Conservation (phyloP, 306 rosid genomes). For the Elaeagnus macrophylla region DNA sequence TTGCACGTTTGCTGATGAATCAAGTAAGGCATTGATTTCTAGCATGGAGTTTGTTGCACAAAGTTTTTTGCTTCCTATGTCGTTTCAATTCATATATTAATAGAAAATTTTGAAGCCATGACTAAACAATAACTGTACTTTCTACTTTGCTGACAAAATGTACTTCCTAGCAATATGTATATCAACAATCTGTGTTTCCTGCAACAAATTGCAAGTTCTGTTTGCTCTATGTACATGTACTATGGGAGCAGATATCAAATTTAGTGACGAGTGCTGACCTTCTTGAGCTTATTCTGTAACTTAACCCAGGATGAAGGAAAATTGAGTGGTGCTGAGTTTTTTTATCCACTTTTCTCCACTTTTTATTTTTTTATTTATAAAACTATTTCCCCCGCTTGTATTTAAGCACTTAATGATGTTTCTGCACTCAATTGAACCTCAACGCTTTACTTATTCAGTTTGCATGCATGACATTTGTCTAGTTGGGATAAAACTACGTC, state of each 20-base stretch:
- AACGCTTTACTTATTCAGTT: no score
- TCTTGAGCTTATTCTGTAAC: neutral
- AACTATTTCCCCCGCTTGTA: neutral
- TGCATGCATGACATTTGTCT: no score
- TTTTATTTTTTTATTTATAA: neutral
- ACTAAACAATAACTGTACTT: no score
- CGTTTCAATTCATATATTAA: no score
- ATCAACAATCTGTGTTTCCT: no score
- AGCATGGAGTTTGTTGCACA: no score
- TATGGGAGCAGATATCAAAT: neutral
- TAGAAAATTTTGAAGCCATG: neutral
- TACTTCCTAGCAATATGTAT: neutral
- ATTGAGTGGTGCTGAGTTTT: neutral
- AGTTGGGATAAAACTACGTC: no score
- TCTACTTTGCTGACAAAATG: neutral
- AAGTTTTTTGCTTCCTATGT: no score
- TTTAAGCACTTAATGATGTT: neutral
- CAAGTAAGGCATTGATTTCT: slow-evolving; percentile 42
- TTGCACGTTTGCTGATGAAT: slow-evolving; percentile 49
- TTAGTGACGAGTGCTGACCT: neutral
- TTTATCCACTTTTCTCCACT: neutral
- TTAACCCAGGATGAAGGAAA: neutral
- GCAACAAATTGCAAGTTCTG: no score
- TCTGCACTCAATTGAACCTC: neutral
- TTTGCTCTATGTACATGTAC: neutral